These are phyloP conservation scores for Glarea lozoyensis DNA, from an alignment of 495 filamentous ascomycete genomes.

Conservation along the genomic window DNA sequence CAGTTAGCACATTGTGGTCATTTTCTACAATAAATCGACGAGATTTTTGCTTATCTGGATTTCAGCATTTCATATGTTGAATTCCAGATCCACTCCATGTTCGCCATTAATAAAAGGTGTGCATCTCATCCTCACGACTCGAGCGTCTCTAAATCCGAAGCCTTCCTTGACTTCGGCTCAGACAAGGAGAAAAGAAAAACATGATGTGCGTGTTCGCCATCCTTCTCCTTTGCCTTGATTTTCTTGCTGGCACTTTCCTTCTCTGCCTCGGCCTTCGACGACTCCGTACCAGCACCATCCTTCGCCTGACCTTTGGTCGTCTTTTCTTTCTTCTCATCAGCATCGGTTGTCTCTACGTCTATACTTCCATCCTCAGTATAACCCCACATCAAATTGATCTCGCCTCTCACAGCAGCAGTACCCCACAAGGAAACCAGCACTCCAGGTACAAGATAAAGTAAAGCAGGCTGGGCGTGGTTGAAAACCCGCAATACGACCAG, in stretches of 20 bases:
- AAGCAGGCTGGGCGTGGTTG: constrained; percentile 78
- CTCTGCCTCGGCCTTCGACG: constrained; percentile 9
- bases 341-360: constrained; percentile 6
- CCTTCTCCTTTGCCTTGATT: constrained; percentile 10
- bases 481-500: constrained; percentile 68
- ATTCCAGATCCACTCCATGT: too few species aligned
- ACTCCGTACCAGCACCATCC: constrained; percentile 1
- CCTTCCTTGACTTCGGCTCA: constrained; percentile 5
- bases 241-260: constrained; percentile 5
- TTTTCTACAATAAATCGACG: too few species aligned
- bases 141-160: too few species aligned
- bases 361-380: constrained; percentile 67
- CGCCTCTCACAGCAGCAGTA: constrained; percentile 64
- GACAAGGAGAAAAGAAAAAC: constrained; percentile 19
- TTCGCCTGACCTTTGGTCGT: constrained; percentile 13
- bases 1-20: too few species aligned
- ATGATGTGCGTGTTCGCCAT: constrained; percentile 22
- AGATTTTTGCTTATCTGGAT: too few species aligned
- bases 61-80: too few species aligned
- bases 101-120: too few species aligned
- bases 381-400: constrained; percentile 64
- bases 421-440: constrained; percentile 70
- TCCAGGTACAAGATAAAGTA: constrained; percentile 87
- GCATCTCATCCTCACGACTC: too few species aligned
- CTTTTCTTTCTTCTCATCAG: neutral